Evolutionary conservation across 2,329 filamentous ascomycete genomes (phyloP).

Genomic region (Fusarium lateritium): DNA sequence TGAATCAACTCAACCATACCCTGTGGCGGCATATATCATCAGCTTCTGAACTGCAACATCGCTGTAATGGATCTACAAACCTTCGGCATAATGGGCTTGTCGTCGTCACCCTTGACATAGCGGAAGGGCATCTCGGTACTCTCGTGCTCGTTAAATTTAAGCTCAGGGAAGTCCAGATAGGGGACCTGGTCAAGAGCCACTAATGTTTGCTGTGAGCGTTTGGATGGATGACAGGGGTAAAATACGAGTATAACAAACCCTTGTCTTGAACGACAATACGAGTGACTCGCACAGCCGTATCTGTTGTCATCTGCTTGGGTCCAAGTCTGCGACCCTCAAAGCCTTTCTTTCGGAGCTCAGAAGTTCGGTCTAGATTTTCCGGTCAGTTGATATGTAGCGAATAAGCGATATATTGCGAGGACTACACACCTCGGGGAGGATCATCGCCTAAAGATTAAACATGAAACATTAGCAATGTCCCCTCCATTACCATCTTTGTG

Average conservation of each 20-base stretch:
- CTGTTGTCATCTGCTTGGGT: conserved; percentile 97
- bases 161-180: conserved; percentile 90
- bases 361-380: conserved; percentile 82
- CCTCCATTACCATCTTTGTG: background rate
- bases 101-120: conserved; percentile 84
- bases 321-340: conserved; percentile 90
- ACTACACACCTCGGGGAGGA: conserved; percentile 83
- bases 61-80: conserved; percentile 61
- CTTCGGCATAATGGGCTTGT: conserved; percentile 90
- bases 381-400: conserved; percentile 23
- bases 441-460: conserved; percentile 78
- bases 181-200: conserved; percentile 83
- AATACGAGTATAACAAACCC: conserved; percentile 66
- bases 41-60: conserved; percentile 31
- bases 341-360: conserved; percentile 94
- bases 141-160: conserved; percentile 91
- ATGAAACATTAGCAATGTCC: conserved; percentile 36
- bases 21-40: conserved; percentile 60
- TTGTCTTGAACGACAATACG: conserved; percentile 88
- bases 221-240: background rate
- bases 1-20: conserved; percentile 96
- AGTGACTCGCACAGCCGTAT: conserved; percentile 95
- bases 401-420: conserved; percentile 1
- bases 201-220: conserved; percentile 55
- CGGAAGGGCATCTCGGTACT: conserved; percentile 98